These are phyloP conservation scores for Trichoderma aggressivum DNA, from an alignment of 2,329 filamentous ascomycete species.

Conservation along the genomic window DNA sequence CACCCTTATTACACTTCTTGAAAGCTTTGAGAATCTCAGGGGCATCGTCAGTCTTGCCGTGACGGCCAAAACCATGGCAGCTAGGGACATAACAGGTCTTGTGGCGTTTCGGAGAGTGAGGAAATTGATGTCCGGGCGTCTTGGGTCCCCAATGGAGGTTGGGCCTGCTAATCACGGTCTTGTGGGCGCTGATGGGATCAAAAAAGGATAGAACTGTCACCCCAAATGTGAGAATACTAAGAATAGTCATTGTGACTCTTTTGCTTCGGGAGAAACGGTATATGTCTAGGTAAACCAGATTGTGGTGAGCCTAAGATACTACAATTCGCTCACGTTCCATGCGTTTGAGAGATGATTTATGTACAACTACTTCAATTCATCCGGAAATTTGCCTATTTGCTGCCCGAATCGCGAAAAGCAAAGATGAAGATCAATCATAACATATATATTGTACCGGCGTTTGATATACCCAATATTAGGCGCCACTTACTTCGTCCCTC, in stretches of 20 bases:
- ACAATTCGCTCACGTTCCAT: background rate
- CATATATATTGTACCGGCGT: background rate
- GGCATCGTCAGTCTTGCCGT: background rate
- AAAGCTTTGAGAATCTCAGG: background rate
- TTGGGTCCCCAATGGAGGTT: slow-evolving; percentile 9
- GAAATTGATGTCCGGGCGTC: background rate
- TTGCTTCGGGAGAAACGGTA: no score
- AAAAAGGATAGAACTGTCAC: background rate
- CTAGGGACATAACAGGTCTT: slow-evolving; percentile 1
- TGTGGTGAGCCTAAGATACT: background rate
- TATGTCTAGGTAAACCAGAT: background rate
- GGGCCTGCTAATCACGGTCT: background rate
- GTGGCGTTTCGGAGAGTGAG: background rate
- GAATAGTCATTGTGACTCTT: background rate
- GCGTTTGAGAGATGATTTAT: background rate
- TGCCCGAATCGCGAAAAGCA: background rate
- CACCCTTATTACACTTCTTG: background rate
- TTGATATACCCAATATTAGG: background rate
- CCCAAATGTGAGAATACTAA: background rate
- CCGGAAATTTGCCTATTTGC: background rate
- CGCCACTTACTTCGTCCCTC: background rate
- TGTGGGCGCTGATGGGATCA: background rate
- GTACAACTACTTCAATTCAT: background rate
- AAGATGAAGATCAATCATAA: background rate
- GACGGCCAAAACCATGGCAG: background rate